These are phyloP conservation scores for Hondaea fermentalgiana DNA, from an alignment of 108 stramenopile genomes.

Conservation along the genomic window DNA sequence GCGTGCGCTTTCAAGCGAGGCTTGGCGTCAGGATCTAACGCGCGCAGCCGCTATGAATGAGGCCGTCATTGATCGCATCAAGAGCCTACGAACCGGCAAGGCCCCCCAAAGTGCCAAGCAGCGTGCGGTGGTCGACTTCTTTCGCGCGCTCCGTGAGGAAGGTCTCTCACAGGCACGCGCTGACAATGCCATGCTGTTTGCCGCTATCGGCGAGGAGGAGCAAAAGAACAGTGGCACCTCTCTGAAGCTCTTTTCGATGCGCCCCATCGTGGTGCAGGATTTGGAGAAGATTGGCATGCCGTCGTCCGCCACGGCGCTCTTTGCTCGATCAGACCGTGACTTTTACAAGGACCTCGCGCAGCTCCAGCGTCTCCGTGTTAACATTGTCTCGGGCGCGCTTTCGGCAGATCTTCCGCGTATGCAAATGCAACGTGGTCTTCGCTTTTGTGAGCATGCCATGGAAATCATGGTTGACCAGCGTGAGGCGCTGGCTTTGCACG, in stretches of 20 bases:
- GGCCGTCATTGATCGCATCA: constrained; percentile 72
- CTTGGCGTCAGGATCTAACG: not conserved
- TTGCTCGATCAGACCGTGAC: not conserved
- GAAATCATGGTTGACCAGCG: not conserved
- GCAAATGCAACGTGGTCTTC: not conserved
- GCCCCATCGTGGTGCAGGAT: not conserved
- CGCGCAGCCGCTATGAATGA: constrained; percentile 50
- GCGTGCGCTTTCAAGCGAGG: not conserved
- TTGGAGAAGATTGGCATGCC: not conserved
- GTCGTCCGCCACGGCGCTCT: not conserved
- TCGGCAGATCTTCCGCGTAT: not conserved
- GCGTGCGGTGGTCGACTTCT: constrained; percentile 74
- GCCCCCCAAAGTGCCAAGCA: constrained; percentile 77
- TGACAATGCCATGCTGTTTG: not conserved
- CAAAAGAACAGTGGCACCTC: not conserved
- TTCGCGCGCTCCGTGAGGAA: constrained; percentile 61
- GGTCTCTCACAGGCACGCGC: not conserved
- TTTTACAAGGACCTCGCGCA: not conserved
- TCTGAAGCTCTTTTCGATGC: not conserved
- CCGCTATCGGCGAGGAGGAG: not conserved
- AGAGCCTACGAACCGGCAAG: constrained; percentile 56
- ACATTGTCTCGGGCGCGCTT: not conserved
- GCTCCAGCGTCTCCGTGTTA: not conserved
- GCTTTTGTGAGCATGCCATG: not conserved
- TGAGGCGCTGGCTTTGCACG: not conserved